Evolutionary conservation across 345 rosid genomes (phyloP).

Genomic region (Nasturtium officinale): DNA sequence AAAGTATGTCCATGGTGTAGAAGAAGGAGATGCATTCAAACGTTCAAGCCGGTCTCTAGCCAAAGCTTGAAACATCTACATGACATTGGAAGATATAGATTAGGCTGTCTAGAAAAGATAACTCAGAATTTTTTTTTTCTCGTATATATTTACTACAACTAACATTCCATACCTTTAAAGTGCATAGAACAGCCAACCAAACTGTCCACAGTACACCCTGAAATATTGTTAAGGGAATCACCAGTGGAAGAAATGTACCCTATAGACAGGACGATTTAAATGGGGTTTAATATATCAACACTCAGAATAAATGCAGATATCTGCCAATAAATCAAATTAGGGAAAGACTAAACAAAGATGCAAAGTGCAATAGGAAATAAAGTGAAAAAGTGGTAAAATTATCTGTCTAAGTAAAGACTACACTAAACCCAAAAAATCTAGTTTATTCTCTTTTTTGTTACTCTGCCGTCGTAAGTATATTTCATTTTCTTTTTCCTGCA

Average conservation of each 20-base stretch:
- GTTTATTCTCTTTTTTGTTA: neutral
- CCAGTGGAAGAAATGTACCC: slow-evolving; percentile 93
- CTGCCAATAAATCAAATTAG: neutral
- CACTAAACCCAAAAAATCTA: slow-evolving; percentile 7
- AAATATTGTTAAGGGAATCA: slow-evolving; percentile 79
- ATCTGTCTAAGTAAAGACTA: slow-evolving; percentile 22
- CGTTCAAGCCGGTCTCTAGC: slow-evolving; percentile 97
- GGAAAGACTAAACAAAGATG: neutral
- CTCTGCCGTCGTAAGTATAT: neutral
- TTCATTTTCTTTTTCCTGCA: neutral
- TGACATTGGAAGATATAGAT: slow-evolving; percentile 28
- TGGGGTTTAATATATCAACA: slow-evolving; percentile 6
- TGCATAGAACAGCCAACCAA: slow-evolving; percentile 84
- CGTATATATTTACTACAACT: neutral
- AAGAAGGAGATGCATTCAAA: slow-evolving; percentile 94
- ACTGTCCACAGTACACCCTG: slow-evolving; percentile 86
- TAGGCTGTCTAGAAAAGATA: slow-evolving; percentile 11
- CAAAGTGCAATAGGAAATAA: slow-evolving; percentile 10
- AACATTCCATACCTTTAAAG: slow-evolving; percentile 67
- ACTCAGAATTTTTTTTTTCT: neutral
- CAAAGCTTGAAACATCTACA: slow-evolving; percentile 98
- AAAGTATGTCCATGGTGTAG: slow-evolving; percentile 82
- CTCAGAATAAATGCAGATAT: neutral
- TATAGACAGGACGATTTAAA: slow-evolving; percentile 31
- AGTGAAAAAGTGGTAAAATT: slow-evolving; percentile 9